Evolutionary conservation across 2,329 filamentous ascomycete genomes (phyloP).

Genomic region (Sordariomycetes sp.): DNA sequence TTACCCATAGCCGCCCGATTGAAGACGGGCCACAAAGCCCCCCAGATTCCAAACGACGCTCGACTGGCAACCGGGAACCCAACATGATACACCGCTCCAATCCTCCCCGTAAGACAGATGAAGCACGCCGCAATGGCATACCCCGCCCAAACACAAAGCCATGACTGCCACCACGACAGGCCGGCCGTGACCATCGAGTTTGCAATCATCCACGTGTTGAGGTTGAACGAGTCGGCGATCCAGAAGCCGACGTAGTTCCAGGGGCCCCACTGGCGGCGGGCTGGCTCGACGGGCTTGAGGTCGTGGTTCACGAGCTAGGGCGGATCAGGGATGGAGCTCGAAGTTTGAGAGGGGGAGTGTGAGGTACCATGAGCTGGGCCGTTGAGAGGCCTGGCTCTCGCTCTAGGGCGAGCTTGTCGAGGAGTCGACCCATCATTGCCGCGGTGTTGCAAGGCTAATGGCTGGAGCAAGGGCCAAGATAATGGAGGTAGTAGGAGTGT

Average conservation of each 20-base stretch:
- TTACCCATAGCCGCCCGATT: constrained; percentile 70
- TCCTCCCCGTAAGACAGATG: constrained; percentile 65
- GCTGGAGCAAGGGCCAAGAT: no score
- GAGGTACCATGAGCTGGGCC: constrained; percentile 60
- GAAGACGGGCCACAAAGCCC: constrained; percentile 76
- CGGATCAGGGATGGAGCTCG: not conserved
- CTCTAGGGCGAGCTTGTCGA: constrained; percentile 44
- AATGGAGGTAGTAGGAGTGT: no score
- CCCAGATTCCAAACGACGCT: constrained; percentile 79
- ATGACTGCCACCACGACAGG: constrained; percentile 84
- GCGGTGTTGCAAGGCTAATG: no score
- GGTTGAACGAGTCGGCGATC: constrained; percentile 77
- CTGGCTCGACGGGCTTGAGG: constrained; percentile 67
- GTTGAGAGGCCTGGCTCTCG: constrained; percentile 64
- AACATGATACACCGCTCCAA: constrained; percentile 79
- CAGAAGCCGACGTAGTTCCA: constrained; percentile 87
- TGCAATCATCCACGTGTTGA: constrained; percentile 92
- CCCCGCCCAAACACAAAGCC: constrained; percentile 79
- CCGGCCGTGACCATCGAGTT: constrained; percentile 68
- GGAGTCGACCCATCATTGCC: no score
- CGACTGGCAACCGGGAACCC: constrained; percentile 73
- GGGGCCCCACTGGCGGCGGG: constrained; percentile 68
- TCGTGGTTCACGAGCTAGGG: constrained; percentile 65
- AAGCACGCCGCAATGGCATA: constrained; percentile 68
- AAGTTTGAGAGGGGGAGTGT: constrained; percentile 6